These are phyloP conservation scores for Maudiozyma humilis DNA, from an alignment of 1,139 yeast genomes.

Conservation along the genomic window DNA sequence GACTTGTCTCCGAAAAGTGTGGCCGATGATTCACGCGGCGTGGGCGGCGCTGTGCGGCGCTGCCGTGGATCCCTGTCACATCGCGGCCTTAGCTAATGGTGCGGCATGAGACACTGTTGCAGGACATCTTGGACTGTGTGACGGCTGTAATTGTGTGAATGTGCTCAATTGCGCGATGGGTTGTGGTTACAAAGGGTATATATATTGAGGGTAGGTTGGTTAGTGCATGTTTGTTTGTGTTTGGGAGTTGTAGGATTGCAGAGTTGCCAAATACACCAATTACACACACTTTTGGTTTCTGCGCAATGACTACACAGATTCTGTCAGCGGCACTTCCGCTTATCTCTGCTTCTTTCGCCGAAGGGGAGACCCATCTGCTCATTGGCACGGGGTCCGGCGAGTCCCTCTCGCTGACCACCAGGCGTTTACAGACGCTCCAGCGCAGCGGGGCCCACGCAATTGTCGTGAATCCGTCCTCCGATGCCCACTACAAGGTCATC, in stretches of 20 bases:
- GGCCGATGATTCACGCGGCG: neutral
- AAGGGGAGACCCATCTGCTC: slow-evolving; percentile 51
- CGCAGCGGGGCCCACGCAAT: slow-evolving; percentile 54
- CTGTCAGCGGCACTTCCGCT: slow-evolving; percentile 1
- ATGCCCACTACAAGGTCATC: slow-evolving; percentile 13
- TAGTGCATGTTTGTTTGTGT: neutral
- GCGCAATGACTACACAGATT: neutral
- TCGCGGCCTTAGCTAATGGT: neutral
- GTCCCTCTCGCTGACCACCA: slow-evolving; percentile 40
- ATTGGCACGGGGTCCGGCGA: slow-evolving; percentile 40
- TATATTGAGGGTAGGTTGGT: neutral
- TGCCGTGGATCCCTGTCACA: too few species aligned
- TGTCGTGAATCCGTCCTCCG: slow-evolving; percentile 33
- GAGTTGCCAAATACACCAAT: too few species aligned
- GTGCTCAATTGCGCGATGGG: too few species aligned
- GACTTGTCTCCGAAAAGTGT: too few species aligned
- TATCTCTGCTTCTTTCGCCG: slow-evolving; percentile 30
- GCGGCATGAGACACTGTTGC: neutral
- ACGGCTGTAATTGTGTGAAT: neutral
- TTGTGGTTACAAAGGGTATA: too few species aligned
- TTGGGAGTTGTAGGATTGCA: too few species aligned
- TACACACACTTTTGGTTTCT: too few species aligned
- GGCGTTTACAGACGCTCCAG: slow-evolving; percentile 43
- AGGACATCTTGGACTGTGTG: neutral
- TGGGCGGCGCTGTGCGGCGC: too few species aligned